These are phyloP conservation scores for Suhomyces sp. DNA, from an alignment of 805 yeast species.

Conservation along the genomic window DNA sequence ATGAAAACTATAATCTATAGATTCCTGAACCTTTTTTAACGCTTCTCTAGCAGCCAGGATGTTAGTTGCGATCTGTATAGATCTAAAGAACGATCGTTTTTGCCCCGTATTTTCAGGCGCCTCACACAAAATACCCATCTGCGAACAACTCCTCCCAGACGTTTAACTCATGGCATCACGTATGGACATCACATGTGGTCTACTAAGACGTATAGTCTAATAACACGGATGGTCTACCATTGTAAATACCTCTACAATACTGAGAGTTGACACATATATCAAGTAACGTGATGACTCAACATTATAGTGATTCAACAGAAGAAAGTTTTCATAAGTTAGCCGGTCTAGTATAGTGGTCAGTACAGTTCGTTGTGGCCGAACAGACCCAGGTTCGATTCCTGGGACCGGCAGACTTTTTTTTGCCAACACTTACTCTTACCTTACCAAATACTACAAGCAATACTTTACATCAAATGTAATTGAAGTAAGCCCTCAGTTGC, in stretches of 20 bases:
- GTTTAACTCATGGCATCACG: too few species aligned
- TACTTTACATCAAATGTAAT: background rate
- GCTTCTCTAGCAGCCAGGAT: background rate
- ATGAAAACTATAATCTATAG: background rate
- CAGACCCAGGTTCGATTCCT: conserved; percentile 74
- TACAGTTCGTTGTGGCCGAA: conserved; percentile 73
- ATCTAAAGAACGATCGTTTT: background rate
- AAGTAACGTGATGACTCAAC: too few species aligned
- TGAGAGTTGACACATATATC: too few species aligned
- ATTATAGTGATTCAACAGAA: too few species aligned
- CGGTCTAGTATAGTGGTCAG: conserved; percentile 65
- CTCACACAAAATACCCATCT: background rate
- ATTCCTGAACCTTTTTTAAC: background rate
- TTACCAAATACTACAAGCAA: background rate
- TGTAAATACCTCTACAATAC: too few species aligned
- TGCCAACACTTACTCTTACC: background rate
- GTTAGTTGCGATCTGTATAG: background rate
- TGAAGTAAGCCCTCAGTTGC: background rate
- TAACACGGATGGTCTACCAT: too few species aligned
- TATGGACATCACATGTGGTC: too few species aligned
- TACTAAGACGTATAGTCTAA: too few species aligned
- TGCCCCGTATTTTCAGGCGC: background rate
- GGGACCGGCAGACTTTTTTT: conserved; percentile 55
- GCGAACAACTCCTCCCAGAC: too few species aligned
- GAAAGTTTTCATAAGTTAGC: conserved; percentile 6